These are phyloP conservation scores for Fraxinus velutina DNA, from an alignment of 305 asterid genomes.

Conservation along the genomic window DNA sequence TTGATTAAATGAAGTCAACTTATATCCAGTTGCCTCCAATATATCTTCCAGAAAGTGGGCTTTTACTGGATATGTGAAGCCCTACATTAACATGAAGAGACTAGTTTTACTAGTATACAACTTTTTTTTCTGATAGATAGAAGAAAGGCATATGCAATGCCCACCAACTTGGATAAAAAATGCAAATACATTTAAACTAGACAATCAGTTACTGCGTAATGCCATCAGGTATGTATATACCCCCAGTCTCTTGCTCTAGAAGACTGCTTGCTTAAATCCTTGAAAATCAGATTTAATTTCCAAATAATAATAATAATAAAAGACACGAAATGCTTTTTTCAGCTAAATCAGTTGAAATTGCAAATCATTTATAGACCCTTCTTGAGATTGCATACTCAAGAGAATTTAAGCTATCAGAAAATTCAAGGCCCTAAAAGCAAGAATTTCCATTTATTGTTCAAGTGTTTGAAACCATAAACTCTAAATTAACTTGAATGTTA, in stretches of 20 bases:
- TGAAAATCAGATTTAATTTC: not conserved
- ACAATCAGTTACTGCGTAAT: constrained; percentile 9
- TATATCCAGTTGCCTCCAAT: constrained; percentile 87
- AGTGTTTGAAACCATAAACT: constrained; percentile 20
- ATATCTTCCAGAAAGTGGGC: constrained; percentile 87
- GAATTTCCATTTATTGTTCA: constrained; percentile 9
- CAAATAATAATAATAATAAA: not conserved
- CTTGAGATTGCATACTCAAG: not conserved
- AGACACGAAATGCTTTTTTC: not conserved
- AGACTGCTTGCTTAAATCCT: not conserved
- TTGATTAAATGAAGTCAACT: constrained; percentile 91
- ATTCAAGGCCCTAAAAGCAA: constrained; percentile 18
- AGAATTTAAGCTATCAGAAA: not conserved
- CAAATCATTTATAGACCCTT: constrained; percentile 1
- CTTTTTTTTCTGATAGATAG: constrained; percentile 13
- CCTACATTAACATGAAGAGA: constrained; percentile 51
- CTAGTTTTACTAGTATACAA: not conserved
- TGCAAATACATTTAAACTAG: constrained; percentile 1
- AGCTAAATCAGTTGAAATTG: constrained; percentile 1
- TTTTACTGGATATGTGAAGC: constrained; percentile 92
- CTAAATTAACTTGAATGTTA: constrained; percentile 11
- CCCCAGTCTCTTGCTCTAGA: not conserved
- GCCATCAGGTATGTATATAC: constrained; percentile 2
- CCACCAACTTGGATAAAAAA: constrained; percentile 2
- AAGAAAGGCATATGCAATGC: constrained; percentile 15